These are phyloP conservation scores for Phaeolepiota aurea DNA, from an alignment of 768 basidiomycete species.

Conservation along the genomic window DNA sequence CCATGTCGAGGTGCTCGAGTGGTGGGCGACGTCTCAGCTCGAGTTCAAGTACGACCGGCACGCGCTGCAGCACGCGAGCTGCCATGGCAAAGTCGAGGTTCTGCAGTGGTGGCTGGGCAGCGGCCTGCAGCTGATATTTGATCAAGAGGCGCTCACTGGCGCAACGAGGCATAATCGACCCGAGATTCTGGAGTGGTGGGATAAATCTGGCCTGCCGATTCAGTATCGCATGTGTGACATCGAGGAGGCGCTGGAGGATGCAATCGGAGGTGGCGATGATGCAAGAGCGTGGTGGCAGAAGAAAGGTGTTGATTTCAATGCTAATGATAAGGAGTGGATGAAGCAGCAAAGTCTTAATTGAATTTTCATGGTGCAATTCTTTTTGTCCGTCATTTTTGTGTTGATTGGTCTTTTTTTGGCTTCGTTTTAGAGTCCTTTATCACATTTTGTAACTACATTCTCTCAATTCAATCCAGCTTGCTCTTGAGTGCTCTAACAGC, in stretches of 20 bases:
- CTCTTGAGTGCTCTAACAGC: too few relatives aligned
- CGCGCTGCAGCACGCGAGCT: constrained; percentile 72
- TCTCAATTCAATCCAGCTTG: neutral
- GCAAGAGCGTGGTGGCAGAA: constrained; percentile 75
- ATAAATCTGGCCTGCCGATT: constrained; percentile 66
- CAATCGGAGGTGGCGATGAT: constrained; percentile 69
- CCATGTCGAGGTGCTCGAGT: constrained; percentile 67
- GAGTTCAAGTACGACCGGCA: constrained; percentile 74
- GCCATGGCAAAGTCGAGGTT: constrained; percentile 72
- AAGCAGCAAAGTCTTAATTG: constrained; percentile 71
- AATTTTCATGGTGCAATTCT: constrained; percentile 8
- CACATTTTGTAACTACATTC: constrained; percentile 4
- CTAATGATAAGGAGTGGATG: constrained; percentile 85
- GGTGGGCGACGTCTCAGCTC: constrained; percentile 77
- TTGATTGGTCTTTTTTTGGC: constrained; percentile 3
- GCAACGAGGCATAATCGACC: constrained; percentile 79
- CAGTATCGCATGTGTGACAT: constrained; percentile 89
- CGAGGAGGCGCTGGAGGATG: constrained; percentile 86
- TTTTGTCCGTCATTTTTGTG: constrained; percentile 11
- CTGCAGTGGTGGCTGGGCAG: constrained; percentile 80
- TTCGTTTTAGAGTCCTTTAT: constrained; percentile 3
- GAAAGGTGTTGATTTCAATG: constrained; percentile 77
- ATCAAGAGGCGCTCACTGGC: constrained; percentile 70
- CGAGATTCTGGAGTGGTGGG: constrained; percentile 86
- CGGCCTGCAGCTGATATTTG: constrained; percentile 70